These are phyloP conservation scores for Agaricus sinodeliciosus DNA, from an alignment of 768 basidiomycete species.

Conservation along the genomic window DNA sequence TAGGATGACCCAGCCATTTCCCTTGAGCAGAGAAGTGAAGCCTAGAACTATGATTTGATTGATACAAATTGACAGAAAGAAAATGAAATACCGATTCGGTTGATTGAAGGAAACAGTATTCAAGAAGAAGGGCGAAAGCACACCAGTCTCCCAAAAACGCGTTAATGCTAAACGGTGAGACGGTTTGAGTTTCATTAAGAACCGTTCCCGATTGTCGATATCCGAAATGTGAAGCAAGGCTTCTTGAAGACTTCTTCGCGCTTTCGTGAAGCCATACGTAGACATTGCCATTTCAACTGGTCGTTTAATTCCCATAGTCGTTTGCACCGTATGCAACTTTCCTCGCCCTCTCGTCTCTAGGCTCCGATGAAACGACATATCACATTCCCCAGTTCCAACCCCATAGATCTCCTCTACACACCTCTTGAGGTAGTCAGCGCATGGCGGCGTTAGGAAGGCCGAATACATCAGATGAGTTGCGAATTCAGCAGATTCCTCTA, in stretches of 20 bases:
- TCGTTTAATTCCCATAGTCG: conserved; percentile 27
- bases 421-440: conserved; percentile 27
- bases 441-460: conserved; percentile 25
- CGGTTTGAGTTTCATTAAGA: conserved; percentile 32
- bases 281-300: conserved; percentile 33
- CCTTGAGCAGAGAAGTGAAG: conserved; percentile 40
- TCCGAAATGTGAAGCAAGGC: conserved; percentile 28
- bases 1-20: conserved; percentile 34
- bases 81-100: conserved; percentile 30
- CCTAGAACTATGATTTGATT: conserved; percentile 14
- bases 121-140: conserved; percentile 32
- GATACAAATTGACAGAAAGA: background rate
- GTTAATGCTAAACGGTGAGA: conserved; percentile 30
- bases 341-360: conserved; percentile 28
- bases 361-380: conserved; percentile 31
- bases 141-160: conserved; percentile 31
- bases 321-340: conserved; percentile 30
- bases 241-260: conserved; percentile 21
- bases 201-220: conserved; percentile 35
- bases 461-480: conserved; percentile 38
- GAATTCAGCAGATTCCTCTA: conserved; percentile 36
- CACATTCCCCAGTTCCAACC: conserved; percentile 21
- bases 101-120: conserved; percentile 25
- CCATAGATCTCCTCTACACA: conserved; percentile 31
- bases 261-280: conserved; percentile 22